Conservation (phyloP, 129 eudicot species). For the Saposhnikovia divaricata region DNA sequence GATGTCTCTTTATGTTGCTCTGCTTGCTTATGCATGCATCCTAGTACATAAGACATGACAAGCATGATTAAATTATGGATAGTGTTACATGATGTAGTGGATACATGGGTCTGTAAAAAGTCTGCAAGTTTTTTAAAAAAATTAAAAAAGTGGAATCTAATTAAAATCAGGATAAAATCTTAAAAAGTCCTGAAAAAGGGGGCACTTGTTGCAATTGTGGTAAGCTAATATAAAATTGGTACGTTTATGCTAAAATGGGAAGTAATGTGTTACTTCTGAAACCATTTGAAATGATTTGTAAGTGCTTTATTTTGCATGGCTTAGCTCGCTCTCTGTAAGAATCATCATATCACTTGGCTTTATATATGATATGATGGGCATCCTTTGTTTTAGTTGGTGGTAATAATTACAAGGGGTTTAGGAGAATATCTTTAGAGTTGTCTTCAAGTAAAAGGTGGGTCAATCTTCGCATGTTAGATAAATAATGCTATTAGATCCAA, state of each 20-base stretch:
- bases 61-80: background rate
- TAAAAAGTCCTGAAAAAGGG: background rate
- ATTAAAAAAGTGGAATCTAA: background rate
- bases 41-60: background rate
- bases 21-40: background rate
- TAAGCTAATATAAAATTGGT: background rate
- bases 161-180: background rate
- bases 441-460: constrained; percentile 4
- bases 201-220: background rate
- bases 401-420: background rate
- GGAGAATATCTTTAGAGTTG: constrained; percentile 4
- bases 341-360: background rate
- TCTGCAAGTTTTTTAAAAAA: background rate
- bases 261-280: background rate
- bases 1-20: background rate
- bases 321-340: background rate
- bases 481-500: background rate
- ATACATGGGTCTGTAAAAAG: background rate
- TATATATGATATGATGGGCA: constrained; percentile 3
- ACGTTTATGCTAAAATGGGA: background rate
- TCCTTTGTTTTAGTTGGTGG: background rate
- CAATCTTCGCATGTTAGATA: constrained; percentile 2
- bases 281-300: background rate
- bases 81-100: background rate
- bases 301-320: background rate